Conservation (phyloP, 176 grass and related monocot genomes). For the Hordeum marinum region DNA sequence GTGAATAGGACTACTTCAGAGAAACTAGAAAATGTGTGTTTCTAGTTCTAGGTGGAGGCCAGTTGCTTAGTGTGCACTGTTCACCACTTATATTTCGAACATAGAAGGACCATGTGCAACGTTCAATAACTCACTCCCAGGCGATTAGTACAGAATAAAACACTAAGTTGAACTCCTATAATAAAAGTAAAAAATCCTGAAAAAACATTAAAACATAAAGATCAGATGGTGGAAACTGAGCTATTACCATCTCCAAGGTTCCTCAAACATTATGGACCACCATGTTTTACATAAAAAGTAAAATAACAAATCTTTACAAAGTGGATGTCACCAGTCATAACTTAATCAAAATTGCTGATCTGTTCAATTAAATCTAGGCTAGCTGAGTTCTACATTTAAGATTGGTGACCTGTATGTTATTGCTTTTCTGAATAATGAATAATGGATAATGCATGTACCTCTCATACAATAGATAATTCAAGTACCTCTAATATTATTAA, state of each 20-base stretch:
- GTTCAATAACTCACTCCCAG: neutral
- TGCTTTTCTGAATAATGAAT: constrained; percentile 8
- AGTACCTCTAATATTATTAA: neutral
- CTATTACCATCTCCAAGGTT: neutral
- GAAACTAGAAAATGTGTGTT: neutral
- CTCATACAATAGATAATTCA: neutral
- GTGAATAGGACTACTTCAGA: neutral
- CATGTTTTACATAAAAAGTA: neutral
- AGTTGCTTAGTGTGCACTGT: neutral
- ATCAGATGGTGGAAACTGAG: neutral
- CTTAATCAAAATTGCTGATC: neutral
- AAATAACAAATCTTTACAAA: neutral
- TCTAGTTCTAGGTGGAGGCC: neutral
- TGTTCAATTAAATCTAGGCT: neutral
- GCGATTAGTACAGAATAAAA: neutral
- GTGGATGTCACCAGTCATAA: neutral
- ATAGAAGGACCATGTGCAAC: neutral
- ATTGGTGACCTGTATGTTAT: neutral
- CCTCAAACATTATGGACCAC: neutral
- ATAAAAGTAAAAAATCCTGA: neutral
- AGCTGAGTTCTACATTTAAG: neutral
- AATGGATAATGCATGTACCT: neutral
- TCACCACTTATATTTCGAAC: neutral
- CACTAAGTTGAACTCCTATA: neutral
- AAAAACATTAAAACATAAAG: neutral